A percentile compares a stretch with the other conserved stretches of the same genome.
Conservation (phyloP, 176 grass and related monocot genomes). For the Aegilops longissima region DNA sequence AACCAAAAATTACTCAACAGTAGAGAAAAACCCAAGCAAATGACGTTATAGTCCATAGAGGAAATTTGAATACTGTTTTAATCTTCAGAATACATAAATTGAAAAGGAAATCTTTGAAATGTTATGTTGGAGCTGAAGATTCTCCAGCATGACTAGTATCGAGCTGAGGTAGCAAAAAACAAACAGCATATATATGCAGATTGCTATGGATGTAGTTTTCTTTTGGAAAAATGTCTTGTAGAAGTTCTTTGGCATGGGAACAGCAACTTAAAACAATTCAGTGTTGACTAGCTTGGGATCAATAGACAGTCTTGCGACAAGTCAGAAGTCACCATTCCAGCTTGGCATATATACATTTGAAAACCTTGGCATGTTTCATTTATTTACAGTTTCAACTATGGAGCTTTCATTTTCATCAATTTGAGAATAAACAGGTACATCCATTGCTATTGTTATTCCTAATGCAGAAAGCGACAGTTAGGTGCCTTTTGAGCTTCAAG, state of each 20-base stretch:
- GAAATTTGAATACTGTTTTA: background rate
- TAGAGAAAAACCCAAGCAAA: background rate
- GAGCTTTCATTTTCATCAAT: background rate
- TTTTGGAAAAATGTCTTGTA: background rate
- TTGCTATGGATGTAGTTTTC: background rate
- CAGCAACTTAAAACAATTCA: background rate
- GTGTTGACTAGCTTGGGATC: too few species aligned
- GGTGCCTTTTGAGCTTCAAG: constrained; percentile 1
- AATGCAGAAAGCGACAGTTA: background rate
- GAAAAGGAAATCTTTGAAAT: background rate
- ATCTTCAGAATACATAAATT: constrained; percentile 23
- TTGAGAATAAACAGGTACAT: constrained; percentile 1
- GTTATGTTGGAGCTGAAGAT: background rate
- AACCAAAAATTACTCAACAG: background rate
- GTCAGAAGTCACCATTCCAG: too few species aligned
- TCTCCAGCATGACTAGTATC: background rate
- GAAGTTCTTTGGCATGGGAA: constrained; percentile 16
- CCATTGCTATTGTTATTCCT: background rate
- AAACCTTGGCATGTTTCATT: background rate
- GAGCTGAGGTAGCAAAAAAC: background rate
- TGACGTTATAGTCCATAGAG: background rate
- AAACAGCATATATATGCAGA: background rate
- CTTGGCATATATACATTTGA: background rate
- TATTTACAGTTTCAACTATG: background rate
- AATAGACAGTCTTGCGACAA: too few species aligned